Conservation (phyloP, 805 yeast genomes). For the Nakazawaea ernobii region DNA sequence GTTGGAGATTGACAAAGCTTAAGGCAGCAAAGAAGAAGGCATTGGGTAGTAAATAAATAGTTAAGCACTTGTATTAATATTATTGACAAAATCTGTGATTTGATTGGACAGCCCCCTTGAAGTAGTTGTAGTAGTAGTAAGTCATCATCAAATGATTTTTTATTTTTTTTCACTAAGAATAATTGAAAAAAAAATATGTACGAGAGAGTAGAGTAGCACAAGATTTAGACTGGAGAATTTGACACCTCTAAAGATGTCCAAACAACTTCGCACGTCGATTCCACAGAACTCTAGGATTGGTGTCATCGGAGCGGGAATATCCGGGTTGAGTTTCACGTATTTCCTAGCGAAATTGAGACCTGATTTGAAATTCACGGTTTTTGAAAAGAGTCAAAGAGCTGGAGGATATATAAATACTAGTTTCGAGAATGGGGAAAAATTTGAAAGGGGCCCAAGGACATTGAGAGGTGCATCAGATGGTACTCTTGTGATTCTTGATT, state of each 20-base stretch:
- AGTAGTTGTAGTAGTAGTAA: neutral
- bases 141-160: too few relatives aligned
- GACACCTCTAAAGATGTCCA: neutral
- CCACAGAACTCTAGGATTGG: slow-evolving; percentile 43
- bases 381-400: slow-evolving; percentile 46
- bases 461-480: slow-evolving; percentile 81
- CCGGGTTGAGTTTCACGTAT: slow-evolving; percentile 74
- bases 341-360: slow-evolving; percentile 71
- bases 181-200: too few relatives aligned
- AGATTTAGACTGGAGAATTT: too few relatives aligned
- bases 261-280: slow-evolving; percentile 4
- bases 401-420: slow-evolving; percentile 82
- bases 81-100: neutral
- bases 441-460: slow-evolving; percentile 92
- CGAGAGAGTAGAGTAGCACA: neutral
- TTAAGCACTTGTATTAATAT: too few relatives aligned
- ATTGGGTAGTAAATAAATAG: slow-evolving; percentile 16
- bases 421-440: slow-evolving; percentile 23
- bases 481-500: slow-evolving; percentile 59
- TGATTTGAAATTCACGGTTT: slow-evolving; percentile 58
- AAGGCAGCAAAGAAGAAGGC: slow-evolving; percentile 22
- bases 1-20: slow-evolving; percentile 68
- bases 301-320: slow-evolving; percentile 83
- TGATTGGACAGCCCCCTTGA: neutral
- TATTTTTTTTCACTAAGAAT: too few relatives aligned